A percentile compares a stretch with the other conserved stretches of the same genome.
These are phyloP conservation scores for Phaeosphaeria sp. DNA, from an alignment of 2,329 filamentous ascomycete genomes.

Conservation along the genomic window DNA sequence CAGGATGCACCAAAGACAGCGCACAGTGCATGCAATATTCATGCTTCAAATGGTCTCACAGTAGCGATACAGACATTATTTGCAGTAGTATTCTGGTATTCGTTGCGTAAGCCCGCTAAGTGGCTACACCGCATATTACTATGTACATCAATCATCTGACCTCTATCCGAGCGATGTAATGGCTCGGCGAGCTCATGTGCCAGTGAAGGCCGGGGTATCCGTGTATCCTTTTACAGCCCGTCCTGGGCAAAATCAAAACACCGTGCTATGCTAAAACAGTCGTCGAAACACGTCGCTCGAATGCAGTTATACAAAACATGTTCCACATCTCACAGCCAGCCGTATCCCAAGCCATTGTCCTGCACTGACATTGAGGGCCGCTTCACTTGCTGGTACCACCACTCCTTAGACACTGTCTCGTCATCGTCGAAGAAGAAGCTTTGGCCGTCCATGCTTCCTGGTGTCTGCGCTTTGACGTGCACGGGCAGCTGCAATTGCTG, in stretches of 20 bases:
- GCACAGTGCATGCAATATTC: too few relatives aligned
- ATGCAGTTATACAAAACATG: conserved; percentile 9
- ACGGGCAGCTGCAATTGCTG: conserved; percentile 33
- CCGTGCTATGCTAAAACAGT: conserved; percentile 39
- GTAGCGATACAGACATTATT: not conserved
- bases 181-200: conserved; percentile 16
- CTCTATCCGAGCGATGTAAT: conserved; percentile 30
- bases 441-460: conserved; percentile 48
- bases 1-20: too few relatives aligned
- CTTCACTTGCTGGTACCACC: conserved; percentile 51
- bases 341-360: conserved; percentile 47
- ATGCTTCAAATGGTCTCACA: not conserved
- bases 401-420: conserved; percentile 47
- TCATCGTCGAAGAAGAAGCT: conserved; percentile 52
- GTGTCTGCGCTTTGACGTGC: conserved; percentile 33
- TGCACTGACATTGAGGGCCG: conserved; percentile 46
- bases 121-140: not conserved
- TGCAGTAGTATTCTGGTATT: not conserved
- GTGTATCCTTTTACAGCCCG: conserved; percentile 19
- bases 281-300: conserved; percentile 12
- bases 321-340: conserved; percentile 42
- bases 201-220: conserved; percentile 41
- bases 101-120: not conserved
- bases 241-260: conserved; percentile 28
- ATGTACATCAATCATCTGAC: conserved; percentile 26